These are phyloP conservation scores for Boletellus ananas DNA, from an alignment of 768 basidiomycete genomes.

Conservation along the genomic window DNA sequence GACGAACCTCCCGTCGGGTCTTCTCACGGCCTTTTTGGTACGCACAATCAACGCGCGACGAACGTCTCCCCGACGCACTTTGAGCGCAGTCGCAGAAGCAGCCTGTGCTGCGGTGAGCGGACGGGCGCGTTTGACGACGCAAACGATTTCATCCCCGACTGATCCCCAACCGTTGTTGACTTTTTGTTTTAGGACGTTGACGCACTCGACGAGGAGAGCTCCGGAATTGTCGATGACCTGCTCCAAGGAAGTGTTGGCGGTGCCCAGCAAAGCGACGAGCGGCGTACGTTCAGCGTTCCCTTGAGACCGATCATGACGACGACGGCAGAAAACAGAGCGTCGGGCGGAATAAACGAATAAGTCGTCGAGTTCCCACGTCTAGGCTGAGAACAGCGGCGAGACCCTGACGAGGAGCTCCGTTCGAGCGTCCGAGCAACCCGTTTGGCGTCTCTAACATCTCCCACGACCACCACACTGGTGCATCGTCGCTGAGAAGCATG, in stretches of 20 bases:
- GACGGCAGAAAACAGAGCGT: not conserved
- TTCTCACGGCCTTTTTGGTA: conserved; percentile 77
- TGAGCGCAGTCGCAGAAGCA: conserved; percentile 73
- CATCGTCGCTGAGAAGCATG: conserved; percentile 37
- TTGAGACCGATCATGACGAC: conserved; percentile 89
- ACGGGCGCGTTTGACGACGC: conserved; percentile 88
- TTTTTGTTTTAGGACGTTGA: conserved; percentile 94
- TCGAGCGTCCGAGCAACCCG: not conserved
- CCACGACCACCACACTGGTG: conserved; percentile 14
- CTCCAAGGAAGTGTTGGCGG: not conserved
- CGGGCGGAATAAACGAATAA: conserved; percentile 10
- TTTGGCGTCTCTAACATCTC: conserved; percentile 7
- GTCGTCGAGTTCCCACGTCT: conserved; percentile 26
- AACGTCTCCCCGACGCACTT: conserved; percentile 91
- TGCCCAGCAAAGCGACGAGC: not conserved
- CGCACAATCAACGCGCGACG: conserved; percentile 95
- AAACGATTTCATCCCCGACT: conserved; percentile 94
- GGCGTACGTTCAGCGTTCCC: conserved; percentile 76
- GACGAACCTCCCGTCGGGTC: conserved; percentile 85
- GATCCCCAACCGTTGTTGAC: conserved; percentile 92
- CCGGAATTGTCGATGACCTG: conserved; percentile 98
- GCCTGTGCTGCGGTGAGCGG: conserved; percentile 68
- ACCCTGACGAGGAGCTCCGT: conserved; percentile 19
- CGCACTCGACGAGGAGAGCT: conserved; percentile 89
- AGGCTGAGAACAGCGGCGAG: not conserved